Evolutionary conservation across 345 rosid species (phyloP).

Genomic region (Lumnitzera racemosa): DNA sequence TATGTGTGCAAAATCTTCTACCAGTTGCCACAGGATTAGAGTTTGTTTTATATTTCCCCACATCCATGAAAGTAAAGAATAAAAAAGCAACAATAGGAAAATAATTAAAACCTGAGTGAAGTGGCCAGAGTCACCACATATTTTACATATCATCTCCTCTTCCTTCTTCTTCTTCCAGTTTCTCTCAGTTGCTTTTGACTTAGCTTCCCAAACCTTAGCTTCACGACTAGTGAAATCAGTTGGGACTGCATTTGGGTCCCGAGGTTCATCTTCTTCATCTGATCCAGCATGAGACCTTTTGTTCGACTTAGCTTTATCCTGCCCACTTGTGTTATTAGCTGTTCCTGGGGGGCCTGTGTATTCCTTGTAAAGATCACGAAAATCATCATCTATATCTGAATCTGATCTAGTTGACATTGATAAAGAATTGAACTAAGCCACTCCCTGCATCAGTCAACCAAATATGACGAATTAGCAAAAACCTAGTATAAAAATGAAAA

Average conservation of each 20-base stretch:
- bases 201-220: constrained; percentile 99
- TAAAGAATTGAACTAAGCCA: no score
- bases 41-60: background rate
- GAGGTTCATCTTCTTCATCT: constrained; percentile 69
- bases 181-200: constrained; percentile 96
- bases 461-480: no score
- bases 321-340: constrained; percentile 23
- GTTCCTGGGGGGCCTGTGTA: constrained; percentile 71
- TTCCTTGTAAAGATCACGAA: constrained; percentile 92
- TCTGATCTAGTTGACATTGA: constrained; percentile 69
- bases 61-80: background rate
- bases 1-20: no score
- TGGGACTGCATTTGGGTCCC: constrained; percentile 95
- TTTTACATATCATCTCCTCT: constrained; percentile 97
- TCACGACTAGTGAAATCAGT: constrained; percentile 97
- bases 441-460: no score
- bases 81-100: background rate
- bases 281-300: constrained; percentile 51
- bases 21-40: no score
- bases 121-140: constrained; percentile 96
- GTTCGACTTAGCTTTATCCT: constrained; percentile 41
- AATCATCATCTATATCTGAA: constrained; percentile 81
- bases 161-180: constrained; percentile 99
- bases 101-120: constrained; percentile 73
- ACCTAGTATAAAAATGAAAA: no score